Evolutionary conservation across 228 moss, liverwort and hornwort genomes (phyloP), one percentile per base, ranked within the genome.

Genomic region (Sphagnum fallax): DNA sequence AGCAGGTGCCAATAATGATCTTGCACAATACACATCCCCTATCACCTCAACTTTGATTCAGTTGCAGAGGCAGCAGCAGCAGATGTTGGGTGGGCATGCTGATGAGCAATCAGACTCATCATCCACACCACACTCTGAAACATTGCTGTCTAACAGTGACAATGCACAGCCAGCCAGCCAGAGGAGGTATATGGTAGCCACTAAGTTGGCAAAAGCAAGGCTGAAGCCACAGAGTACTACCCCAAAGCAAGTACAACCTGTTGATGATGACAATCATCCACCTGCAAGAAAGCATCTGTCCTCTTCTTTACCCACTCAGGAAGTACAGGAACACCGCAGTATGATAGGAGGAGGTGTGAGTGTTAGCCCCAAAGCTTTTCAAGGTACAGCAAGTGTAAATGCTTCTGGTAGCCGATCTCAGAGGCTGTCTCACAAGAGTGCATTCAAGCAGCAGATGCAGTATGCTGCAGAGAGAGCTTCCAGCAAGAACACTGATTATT

Each of bases 111-210:
- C 75, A 5, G 73, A 79, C 6, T 64, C 81, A n/a, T 77, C 78
- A 2, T 49, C 86, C 49, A 76, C 82, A 0, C 32, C 32, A 32
- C 32, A 32, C 32, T 61, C 67, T 75, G 52, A 51, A 60, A 64
- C 84, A 66, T 63, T 83, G 67, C 73, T 87, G 16, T 78, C 85
- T 1, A 69, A 71, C 49, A 65, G 75, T 0, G 83, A 80, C n/a
- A 61, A 71, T 7, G 89, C 89, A 78, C 57, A 64, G 8, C 79
- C 32, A 32, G 32, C 63, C 49, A 71, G 75, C 14, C 72, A 79
- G 14, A 83, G 73, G 48, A 82, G 90, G 74, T 95, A 92, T 72
- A 95, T 92, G 95, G 82, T 90, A 8, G 76, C 82, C 63, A 95
- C 92, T 5, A 79, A 83, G 61, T 92, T 92, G 4, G 87, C 87